These are phyloP conservation scores for Prunus persica DNA, from an alignment of 306 rosid genomes.

Conservation along the genomic window DNA sequence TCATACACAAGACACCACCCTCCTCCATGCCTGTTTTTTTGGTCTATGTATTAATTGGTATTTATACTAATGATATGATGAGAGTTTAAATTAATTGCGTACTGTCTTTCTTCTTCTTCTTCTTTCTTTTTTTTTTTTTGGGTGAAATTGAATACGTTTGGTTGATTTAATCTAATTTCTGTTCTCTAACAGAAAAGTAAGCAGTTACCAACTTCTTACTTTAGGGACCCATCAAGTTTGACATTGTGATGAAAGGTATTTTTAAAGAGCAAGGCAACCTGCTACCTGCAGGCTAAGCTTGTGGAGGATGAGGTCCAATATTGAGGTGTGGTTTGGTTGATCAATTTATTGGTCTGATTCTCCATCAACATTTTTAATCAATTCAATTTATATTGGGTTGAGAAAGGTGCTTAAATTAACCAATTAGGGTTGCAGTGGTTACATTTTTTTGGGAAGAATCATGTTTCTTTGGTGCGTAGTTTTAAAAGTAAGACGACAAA, in stretches of 20 bases:
- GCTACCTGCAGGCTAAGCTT: neutral
- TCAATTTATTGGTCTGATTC: neutral
- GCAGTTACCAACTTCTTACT: conserved; percentile 49
- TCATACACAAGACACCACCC: conserved; percentile 48
- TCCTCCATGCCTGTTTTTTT: neutral
- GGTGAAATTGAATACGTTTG: neutral
- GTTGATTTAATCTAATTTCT: neutral
- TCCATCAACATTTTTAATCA: neutral
- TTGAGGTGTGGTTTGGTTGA: neutral
- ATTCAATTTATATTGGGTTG: neutral
- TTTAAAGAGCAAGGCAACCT: conserved; percentile 14
- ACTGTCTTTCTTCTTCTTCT: neutral
- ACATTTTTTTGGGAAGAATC: neutral
- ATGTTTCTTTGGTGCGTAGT: neutral
- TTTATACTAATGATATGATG: neutral
- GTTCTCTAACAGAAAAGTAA: conserved; percentile 31
- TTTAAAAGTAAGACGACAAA: neutral
- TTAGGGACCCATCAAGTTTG: conserved; percentile 43
- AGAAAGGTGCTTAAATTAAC: neutral
- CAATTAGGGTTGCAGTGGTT: neutral
- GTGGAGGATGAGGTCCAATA: neutral
- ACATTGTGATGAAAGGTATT: conserved; percentile 29
- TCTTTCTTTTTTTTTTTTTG: too few relatives aligned
- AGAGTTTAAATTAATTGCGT: neutral
- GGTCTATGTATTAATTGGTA: neutral